Evolutionary conservation across 495 filamentous ascomycete genomes (phyloP).

Genomic region (Delitschia confertaspora): DNA sequence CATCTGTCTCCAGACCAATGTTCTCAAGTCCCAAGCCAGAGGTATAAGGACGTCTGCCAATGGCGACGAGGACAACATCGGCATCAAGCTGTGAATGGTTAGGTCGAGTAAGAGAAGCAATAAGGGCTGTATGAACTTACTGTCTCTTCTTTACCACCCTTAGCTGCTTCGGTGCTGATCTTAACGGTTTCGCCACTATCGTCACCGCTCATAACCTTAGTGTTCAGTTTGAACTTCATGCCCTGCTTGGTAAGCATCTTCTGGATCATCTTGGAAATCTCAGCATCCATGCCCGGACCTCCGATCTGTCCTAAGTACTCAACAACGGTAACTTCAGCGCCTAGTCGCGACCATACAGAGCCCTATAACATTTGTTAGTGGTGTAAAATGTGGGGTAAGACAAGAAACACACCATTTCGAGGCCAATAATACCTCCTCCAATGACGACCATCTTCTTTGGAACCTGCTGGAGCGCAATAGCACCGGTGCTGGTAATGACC

Average conservation of each 20-base stretch:
- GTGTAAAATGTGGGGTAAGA: neutral
- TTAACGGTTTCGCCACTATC: constrained; percentile 64
- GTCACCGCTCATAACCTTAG: constrained; percentile 86
- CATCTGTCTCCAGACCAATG: constrained; percentile 87
- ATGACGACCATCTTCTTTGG: constrained; percentile 98
- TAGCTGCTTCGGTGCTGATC: constrained; percentile 80
- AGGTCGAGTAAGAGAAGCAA: constrained; percentile 2
- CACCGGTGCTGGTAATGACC: constrained; percentile 92
- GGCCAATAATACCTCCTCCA: constrained; percentile 95
- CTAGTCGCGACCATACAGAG: constrained; percentile 92
- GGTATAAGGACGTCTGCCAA: constrained; percentile 93
- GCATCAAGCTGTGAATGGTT: constrained; percentile 62
- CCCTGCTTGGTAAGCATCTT: constrained; percentile 95
- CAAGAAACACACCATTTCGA: constrained; percentile 67
- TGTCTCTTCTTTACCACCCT: constrained; percentile 89
- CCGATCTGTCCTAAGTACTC: constrained; percentile 95
- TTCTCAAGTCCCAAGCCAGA: constrained; percentile 84
- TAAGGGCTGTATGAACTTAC: constrained; percentile 42
- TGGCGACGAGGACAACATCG: constrained; percentile 93
- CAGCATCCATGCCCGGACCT: constrained; percentile 92
- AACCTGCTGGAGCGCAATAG: constrained; percentile 77
- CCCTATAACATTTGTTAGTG: constrained; percentile 43
- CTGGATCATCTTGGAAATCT: constrained; percentile 84
- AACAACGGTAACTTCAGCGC: constrained; percentile 89
- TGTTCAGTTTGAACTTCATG: constrained; percentile 95